Percentiles rank a stretch among this genome's conserved stretches.
Evolutionary conservation across 176 grass and related monocot genomes (phyloP).

Genomic region (Oryza coarctata): DNA sequence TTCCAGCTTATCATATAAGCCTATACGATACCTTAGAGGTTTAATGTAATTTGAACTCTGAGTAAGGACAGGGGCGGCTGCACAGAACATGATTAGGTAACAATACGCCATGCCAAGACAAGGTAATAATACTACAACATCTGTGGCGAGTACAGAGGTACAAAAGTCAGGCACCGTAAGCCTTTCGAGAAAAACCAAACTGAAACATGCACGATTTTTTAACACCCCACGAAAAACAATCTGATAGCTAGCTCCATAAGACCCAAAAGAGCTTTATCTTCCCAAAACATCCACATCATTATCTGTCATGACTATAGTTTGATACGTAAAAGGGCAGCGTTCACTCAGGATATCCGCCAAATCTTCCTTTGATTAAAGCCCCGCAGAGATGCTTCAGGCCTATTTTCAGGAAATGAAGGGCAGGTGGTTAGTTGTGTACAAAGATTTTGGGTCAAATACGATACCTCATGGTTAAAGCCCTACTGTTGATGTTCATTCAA

Average conservation of each 20-base stretch:
- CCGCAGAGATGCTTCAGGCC: constrained; percentile 45
- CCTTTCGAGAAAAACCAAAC: constrained; percentile 19
- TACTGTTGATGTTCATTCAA: too few species aligned
- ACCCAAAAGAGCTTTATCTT: constrained; percentile 37
- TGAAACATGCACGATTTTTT: constrained; percentile 11
- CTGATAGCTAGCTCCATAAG: constrained; percentile 34
- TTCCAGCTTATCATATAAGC: too few species aligned
- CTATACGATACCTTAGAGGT: too few species aligned
- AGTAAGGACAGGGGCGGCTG: too few species aligned
- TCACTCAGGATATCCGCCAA: constrained; percentile 8
- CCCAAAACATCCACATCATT: constrained; percentile 32
- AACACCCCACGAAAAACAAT: constrained; percentile 45
- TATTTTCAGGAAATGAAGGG: constrained; percentile 2
- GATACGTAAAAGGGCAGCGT: constrained; percentile 18
- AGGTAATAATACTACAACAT: constrained; percentile 34
- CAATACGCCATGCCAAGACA: constrained; percentile 35
- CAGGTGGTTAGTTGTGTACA: not conserved
- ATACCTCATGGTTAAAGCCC: too few species aligned
- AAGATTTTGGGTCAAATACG: not conserved
- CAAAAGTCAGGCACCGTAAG: constrained; percentile 2
- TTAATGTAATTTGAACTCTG: too few species aligned
- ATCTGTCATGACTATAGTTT: constrained; percentile 46
- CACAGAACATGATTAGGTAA: not conserved
- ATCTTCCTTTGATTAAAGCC: constrained; percentile 29
- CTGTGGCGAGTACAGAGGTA: constrained; percentile 27